Evolutionary conservation across 2,329 filamentous ascomycete species (phyloP), one percentile per base, ranked within the genome.

Genomic region (Nannizzia gypsea): DNA sequence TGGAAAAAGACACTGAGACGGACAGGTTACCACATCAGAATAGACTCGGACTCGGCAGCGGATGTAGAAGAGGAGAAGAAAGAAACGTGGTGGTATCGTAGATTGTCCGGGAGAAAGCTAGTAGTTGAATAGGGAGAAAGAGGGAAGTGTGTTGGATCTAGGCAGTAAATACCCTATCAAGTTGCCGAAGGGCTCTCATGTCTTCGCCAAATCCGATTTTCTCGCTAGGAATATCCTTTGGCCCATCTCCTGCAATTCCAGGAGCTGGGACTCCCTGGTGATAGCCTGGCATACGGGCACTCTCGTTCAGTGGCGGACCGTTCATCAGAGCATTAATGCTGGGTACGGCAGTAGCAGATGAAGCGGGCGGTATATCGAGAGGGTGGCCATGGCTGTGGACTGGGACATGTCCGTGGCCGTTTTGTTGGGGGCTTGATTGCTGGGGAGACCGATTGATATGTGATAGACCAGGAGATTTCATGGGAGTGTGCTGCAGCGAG

Each of bases 121-220:
- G 24, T 17, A 5, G 20, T 28, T 48, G 3, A 48, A 22, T 11
- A 13, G 20, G 11, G 22, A 2, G 15, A 24, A 24, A 15, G 22
- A 13, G 36, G 17, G 15, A 20, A 17, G 13, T 15, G 48, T 31
- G 26, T 20, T 56, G 54, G 24, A 42, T 11, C 22, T 40, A 75
- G 40, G 72, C 72, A 6, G 68, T 73, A 58, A 80, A 81, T 1
- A 77, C 78, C 22, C 76, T 72, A 70, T 89, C 83, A 56, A 89
- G 74, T 68, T 87, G 83, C 63, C 83, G 79, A 52, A 89, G 71
- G 1, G 84, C 85, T 64, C 84, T 77, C 62, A 80, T 80, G 64
- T 89, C 86, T 69, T 88, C 85, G 38, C 73, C 76, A 56, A 81
- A 83, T 3, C 78, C 80, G 26, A 82, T 71, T 64, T 82, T 82